Conservation (phyloP, 768 basidiomycete species). For the Porphyrellus cyaneotinctus region DNA sequence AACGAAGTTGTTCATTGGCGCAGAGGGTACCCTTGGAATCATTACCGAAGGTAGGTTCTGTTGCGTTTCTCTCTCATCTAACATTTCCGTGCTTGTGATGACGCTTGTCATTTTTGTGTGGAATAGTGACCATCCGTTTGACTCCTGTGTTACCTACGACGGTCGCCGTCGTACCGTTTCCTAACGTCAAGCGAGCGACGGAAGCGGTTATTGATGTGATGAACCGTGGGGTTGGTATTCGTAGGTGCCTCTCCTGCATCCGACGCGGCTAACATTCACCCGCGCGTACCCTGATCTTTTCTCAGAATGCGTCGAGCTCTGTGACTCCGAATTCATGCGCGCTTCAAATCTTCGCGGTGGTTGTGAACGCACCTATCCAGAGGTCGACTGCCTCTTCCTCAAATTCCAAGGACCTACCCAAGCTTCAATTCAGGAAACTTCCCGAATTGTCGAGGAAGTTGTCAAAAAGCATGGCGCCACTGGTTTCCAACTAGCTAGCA, state of each 20-base stretch:
- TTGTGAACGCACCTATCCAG: slow-evolving; percentile 54
- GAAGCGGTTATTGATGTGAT: slow-evolving; percentile 71
- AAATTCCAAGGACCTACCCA: slow-evolving; percentile 76
- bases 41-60: slow-evolving; percentile 67
- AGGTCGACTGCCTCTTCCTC: slow-evolving; percentile 75
- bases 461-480: slow-evolving; percentile 63
- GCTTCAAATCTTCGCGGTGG: slow-evolving; percentile 55
- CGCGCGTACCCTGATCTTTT: neutral
- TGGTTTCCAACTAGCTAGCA: slow-evolving; percentile 61
- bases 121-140: slow-evolving; percentile 69
- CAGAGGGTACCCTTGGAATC: slow-evolving; percentile 79
- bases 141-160: slow-evolving; percentile 79
- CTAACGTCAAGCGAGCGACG: slow-evolving; percentile 67
- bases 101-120: neutral
- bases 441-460: slow-evolving; percentile 53
- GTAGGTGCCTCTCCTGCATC: slow-evolving; percentile 39
- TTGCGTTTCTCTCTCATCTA: no score
- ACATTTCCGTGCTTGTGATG: neutral
- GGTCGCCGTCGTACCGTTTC: slow-evolving; percentile 81
- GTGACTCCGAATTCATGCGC: slow-evolving; percentile 68
- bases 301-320: slow-evolving; percentile 78
- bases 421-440: slow-evolving; percentile 56
- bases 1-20: slow-evolving; percentile 85
- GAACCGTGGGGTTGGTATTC: slow-evolving; percentile 70
- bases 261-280: neutral